Percentiles rank a stretch among this genome's conserved stretches.
Conservation (phyloP, 2,329 filamentous ascomycete species). For the Chrysoporthe cubensis region DNA sequence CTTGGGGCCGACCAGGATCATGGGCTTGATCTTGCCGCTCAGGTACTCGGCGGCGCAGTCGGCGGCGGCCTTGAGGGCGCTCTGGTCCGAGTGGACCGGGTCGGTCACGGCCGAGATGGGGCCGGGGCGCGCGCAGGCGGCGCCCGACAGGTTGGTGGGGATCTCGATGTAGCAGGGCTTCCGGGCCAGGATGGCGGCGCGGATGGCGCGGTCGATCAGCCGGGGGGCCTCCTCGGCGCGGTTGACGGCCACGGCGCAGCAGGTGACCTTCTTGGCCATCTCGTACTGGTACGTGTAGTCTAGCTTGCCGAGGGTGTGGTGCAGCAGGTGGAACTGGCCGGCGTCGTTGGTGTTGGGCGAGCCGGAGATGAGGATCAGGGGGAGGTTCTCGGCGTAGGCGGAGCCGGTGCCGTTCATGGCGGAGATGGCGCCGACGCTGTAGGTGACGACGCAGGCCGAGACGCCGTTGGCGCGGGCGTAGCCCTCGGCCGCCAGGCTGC, state of each 20-base stretch:
- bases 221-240: conserved; percentile 35
- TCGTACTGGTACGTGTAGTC: conserved; percentile 38
- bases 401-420: conserved; percentile 36
- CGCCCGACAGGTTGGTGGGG: conserved; percentile 35
- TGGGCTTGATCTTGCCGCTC: conserved; percentile 34
- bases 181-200: conserved; percentile 32
- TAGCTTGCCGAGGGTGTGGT: conserved; percentile 36
- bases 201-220: conserved; percentile 35
- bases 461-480: conserved; percentile 37
- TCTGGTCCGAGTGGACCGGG: conserved; percentile 29
- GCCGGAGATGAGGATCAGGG: conserved; percentile 35
- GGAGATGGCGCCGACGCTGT: conserved; percentile 35
- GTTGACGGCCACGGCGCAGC: conserved; percentile 35
- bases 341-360: conserved; percentile 36
- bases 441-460: conserved; percentile 36
- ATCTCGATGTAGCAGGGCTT: conserved; percentile 38
- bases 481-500: conserved; percentile 37
- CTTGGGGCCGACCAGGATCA: conserved; percentile 36
- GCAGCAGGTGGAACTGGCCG: conserved; percentile 35
- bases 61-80: conserved; percentile 34
- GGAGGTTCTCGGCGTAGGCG: conserved; percentile 37
- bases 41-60: conserved; percentile 33
- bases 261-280: conserved; percentile 40
- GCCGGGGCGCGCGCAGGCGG: conserved; percentile 35
- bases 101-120: conserved; percentile 35